Conservation (phyloP, 2,329 filamentous ascomycete species). For the Phaeosphaeria sp. region DNA sequence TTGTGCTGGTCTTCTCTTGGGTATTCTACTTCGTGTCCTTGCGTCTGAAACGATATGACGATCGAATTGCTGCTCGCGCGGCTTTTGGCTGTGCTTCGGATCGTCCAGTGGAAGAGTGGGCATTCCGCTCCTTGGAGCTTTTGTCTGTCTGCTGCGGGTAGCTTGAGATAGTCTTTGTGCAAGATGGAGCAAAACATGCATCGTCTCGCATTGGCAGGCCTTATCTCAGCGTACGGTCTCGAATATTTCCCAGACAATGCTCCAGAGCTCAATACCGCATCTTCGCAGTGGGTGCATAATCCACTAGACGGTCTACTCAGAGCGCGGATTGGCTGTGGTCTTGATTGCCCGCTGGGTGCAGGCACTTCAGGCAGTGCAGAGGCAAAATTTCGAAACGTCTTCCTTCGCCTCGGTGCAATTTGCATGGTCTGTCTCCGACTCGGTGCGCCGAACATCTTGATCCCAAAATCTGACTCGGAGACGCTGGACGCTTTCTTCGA, state of each 20-base stretch:
- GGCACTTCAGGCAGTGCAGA: neutral
- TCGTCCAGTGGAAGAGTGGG: constrained; percentile 18
- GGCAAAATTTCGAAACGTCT: neutral
- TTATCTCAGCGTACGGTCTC: neutral
- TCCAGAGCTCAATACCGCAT: neutral
- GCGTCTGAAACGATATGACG: constrained; percentile 15
- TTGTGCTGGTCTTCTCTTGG: neutral
- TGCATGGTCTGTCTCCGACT: neutral
- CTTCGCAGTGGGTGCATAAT: neutral
- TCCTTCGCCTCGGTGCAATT: neutral
- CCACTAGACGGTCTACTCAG: neutral
- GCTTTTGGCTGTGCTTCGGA: constrained; percentile 14
- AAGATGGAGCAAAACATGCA: constrained; percentile 15
- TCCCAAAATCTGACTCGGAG: neutral
- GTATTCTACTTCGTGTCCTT: neutral
- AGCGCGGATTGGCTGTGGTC: neutral
- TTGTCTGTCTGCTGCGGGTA: neutral
- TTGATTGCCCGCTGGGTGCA: neutral
- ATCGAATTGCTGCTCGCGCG: constrained; percentile 13
- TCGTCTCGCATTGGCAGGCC: neutral
- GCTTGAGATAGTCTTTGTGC: constrained; percentile 5
- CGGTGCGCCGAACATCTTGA: neutral
- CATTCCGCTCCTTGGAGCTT: neutral
- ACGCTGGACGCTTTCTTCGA: neutral
- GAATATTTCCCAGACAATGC: neutral